These are phyloP conservation scores for Linum trigynum DNA, from an alignment of 345 rosid species.

Conservation along the genomic window DNA sequence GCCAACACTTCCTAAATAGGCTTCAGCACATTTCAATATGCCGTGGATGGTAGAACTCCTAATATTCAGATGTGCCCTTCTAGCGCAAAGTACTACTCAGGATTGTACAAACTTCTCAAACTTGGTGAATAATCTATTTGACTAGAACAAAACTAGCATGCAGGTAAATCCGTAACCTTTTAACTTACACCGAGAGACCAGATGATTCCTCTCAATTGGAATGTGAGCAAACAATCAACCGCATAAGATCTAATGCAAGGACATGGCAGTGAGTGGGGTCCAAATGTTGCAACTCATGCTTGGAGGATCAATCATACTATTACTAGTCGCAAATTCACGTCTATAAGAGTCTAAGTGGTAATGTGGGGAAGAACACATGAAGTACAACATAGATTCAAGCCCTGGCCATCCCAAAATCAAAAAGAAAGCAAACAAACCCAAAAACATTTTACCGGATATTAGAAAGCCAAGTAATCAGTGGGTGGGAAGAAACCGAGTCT, in stretches of 20 bases:
- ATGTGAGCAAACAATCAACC: not conserved
- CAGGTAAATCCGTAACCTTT: no score
- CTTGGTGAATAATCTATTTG: not conserved
- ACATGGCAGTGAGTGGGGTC: no score
- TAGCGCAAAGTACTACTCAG: not conserved
- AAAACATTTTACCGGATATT: not conserved
- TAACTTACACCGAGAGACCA: no score
- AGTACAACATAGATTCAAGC: no score
- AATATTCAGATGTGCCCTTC: not conserved
- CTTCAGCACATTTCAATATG: not conserved
- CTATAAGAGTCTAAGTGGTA: no score
- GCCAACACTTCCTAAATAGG: not conserved
- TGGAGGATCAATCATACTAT: not conserved
- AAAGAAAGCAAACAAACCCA: not conserved
- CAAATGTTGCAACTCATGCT: no score
- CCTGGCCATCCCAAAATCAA: not conserved
- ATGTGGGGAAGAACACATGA: no score
- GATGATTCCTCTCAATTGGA: not conserved
- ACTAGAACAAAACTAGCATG: no score
- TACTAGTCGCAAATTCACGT: no score
- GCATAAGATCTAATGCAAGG: not conserved
- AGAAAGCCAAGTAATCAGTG: not conserved
- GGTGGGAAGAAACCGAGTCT: slow-evolving; percentile 9
- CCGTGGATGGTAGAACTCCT: not conserved
- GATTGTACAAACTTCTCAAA: not conserved